phyloP scores from a whole-genome alignment of 495 filamentous ascomycete species.

The Aspergillus affinis region DNA sequence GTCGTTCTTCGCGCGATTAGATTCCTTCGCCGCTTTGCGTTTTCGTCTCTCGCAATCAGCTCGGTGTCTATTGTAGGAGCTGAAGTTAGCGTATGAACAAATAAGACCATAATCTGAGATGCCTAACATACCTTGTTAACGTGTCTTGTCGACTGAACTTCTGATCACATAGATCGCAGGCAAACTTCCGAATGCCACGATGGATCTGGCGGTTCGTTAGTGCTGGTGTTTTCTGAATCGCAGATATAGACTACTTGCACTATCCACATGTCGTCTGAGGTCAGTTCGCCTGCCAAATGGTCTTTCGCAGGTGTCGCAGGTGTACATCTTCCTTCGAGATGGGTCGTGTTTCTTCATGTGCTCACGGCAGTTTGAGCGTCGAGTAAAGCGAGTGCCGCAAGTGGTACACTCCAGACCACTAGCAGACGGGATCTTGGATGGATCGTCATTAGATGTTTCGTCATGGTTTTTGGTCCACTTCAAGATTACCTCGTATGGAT shows the following conservation, averaged over 20 bases:
- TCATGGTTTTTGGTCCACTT: slow-evolving; percentile 13
- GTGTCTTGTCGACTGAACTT: slow-evolving; percentile 83
- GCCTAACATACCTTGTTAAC: slow-evolving; percentile 61
- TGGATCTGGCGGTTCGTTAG: slow-evolving; percentile 54
- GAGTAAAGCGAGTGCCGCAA: slow-evolving; percentile 79
- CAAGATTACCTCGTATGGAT: slow-evolving; percentile 15
- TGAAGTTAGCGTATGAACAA: background rate
- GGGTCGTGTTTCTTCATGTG: slow-evolving; percentile 92
- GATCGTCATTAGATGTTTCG: slow-evolving; percentile 17
- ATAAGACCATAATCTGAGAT: background rate
- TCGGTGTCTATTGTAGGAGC: background rate
- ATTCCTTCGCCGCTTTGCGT: background rate
- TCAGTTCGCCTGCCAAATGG: slow-evolving; percentile 70
- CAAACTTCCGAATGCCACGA: slow-evolving; percentile 67
- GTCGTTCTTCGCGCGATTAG: background rate
- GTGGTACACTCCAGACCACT: slow-evolving; percentile 68
- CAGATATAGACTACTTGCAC: slow-evolving; percentile 48
- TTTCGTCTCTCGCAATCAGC: background rate
- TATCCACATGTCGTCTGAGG: slow-evolving; percentile 76
- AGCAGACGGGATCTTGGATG: slow-evolving; percentile 16
- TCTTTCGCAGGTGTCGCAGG: slow-evolving; percentile 59
- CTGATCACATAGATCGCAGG: slow-evolving; percentile 69
- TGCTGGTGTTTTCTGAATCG: background rate
- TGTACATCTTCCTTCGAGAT: slow-evolving; percentile 64
- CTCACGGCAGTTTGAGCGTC: slow-evolving; percentile 87